These are phyloP conservation scores for Laetiporus sulphureus DNA, from an alignment of 1,284 basidiomycete species.

Conservation along the genomic window DNA sequence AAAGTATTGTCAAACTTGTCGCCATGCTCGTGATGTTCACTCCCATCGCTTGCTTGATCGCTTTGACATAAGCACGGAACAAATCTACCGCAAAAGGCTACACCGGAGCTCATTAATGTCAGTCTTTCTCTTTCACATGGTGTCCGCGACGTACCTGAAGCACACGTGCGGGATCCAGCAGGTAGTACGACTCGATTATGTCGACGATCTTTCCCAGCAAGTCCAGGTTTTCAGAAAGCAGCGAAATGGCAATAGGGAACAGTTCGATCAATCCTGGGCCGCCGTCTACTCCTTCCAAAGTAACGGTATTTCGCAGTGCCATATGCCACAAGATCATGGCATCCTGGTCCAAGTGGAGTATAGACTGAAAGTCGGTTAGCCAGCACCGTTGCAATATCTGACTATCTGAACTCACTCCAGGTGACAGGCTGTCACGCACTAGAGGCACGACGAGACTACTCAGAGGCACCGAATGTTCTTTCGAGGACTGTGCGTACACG, in stretches of 20 bases:
- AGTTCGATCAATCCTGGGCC: conserved; percentile 58
- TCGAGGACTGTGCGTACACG: conserved; percentile 52
- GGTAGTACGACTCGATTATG: conserved; percentile 77
- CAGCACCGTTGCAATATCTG: background rate
- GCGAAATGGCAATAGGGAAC: conserved; percentile 55
- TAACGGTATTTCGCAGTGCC: conserved; percentile 62
- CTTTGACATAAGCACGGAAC: conserved; percentile 45
- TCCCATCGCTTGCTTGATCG: conserved; percentile 41
- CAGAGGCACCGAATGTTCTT: conserved; percentile 53
- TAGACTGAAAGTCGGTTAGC: conserved; percentile 38
- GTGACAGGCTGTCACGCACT: conserved; percentile 67
- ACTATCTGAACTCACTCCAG: conserved; percentile 38
- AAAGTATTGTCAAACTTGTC: conserved; percentile 44
- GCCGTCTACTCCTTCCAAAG: conserved; percentile 41
- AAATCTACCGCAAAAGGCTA: conserved; percentile 48
- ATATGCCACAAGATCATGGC: conserved; percentile 72
- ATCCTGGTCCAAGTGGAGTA: conserved; percentile 74
- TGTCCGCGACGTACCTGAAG: conserved; percentile 63
- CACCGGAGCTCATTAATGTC: too few relatives aligned
- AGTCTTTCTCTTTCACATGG: too few relatives aligned
- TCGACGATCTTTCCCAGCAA: conserved; percentile 59
- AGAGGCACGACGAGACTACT: conserved; percentile 63
- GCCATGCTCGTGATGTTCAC: conserved; percentile 57
- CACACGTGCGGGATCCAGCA: conserved; percentile 64
- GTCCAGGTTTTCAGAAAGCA: conserved; percentile 71